Conservation (phyloP, 495 filamentous ascomycete species). For the Friedmanniomyces simplex region DNA sequence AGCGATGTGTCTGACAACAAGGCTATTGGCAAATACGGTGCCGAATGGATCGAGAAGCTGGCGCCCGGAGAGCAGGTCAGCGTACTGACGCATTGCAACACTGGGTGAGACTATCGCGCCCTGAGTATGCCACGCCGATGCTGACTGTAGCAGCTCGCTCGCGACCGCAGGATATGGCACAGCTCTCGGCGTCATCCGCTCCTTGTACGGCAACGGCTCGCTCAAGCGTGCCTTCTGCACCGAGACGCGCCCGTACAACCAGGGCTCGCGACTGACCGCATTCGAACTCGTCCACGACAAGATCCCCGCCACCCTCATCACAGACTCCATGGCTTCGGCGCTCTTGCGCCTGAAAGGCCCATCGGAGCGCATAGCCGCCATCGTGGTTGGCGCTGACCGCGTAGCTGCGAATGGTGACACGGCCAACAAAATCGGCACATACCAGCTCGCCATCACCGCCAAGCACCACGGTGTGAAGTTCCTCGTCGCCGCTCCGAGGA, state of each 20-base stretch:
- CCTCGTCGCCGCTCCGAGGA: constrained; percentile 86
- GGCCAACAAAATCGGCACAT: constrained; percentile 98
- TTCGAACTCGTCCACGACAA: constrained; percentile 90
- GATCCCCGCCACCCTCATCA: constrained; percentile 87
- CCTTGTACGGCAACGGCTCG: constrained; percentile 51
- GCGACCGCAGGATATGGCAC: constrained; percentile 96
- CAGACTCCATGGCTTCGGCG: constrained; percentile 91
- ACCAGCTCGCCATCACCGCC: constrained; percentile 75
- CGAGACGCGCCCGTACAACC: constrained; percentile 95
- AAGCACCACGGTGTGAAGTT: constrained; percentile 84
- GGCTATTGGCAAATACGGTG: constrained; percentile 70
- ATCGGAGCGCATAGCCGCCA: constrained; percentile 58
- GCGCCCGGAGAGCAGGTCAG: constrained; percentile 42
- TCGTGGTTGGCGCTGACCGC: constrained; percentile 89
- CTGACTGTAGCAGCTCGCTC: constrained; percentile 52
- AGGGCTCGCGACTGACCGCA: constrained; percentile 87
- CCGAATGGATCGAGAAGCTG: constrained; percentile 63
- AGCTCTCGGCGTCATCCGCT: constrained; percentile 84
- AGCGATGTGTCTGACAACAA: constrained; percentile 80
- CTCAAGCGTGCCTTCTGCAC: constrained; percentile 85
- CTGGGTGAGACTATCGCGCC: constrained; percentile 48
- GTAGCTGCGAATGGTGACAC: constrained; percentile 96
- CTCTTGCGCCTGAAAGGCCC: constrained; percentile 49
- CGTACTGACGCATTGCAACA: constrained; percentile 94
- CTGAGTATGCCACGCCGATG: not conserved